Evolutionary conservation across 768 basidiomycete species (phyloP), one percentile per base, ranked within the genome.

Genomic region (Chalciporus pseudorubinellus): DNA sequence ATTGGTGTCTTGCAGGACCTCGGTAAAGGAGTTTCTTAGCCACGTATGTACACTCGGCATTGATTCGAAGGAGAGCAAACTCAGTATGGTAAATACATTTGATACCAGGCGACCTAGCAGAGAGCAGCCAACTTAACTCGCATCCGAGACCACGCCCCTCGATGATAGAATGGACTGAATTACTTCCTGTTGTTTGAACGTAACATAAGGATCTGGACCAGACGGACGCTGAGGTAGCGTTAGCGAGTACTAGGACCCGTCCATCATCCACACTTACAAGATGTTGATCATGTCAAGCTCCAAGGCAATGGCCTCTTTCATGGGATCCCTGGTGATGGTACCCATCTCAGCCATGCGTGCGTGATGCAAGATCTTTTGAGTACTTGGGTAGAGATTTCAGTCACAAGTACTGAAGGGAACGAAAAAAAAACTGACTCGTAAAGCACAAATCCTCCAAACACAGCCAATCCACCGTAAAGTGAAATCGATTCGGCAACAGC

Each of bases 201-300:
- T 83, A 86, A 86, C 16, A 82, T 70, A 14, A 92, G 78, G 44
- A 92, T 83, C 61, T 90, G 89, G 9, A 90, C 90, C 14, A 92
- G 75, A 19, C 90, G 88, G 57, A 92, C 77, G 66, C 89, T 92
- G 46, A 16, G 46, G 36, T 44, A 19, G 9, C 49, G 41, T 70
- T 20, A 64, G 38, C 39, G 18, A 51, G 33, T 6, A 46, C 49
- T 20, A 44, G 22, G 19, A 6, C 34, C 4, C 20, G 5, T 48
- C 45, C 11, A 47, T n/a, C 2, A 36, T 6, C 33, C 39, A 42
- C 5, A 71, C 84, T 56, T 60, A 88, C 86, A 92, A 92, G 44
- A 94, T 92, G 69, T 94, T 93, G 64, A 95, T 82, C 81, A 92
- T 87, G 62, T 92, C 89, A 48, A 94, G 78, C 64, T 93, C 85